phyloP scores from a whole-genome alignment of 345 rosid genomes.

The Citrus australasica region DNA sequence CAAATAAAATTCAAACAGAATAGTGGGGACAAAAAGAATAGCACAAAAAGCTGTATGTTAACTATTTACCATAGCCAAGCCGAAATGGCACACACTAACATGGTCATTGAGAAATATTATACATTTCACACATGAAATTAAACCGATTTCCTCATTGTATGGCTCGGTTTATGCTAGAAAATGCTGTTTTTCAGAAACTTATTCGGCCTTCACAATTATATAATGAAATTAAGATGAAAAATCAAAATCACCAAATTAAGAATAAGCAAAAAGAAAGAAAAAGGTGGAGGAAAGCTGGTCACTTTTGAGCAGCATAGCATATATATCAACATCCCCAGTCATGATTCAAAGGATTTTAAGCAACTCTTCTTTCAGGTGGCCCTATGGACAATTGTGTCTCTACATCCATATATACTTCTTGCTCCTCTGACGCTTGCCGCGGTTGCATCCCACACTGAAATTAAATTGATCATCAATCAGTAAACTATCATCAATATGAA shows the following conservation, averaged over 20 bases:
- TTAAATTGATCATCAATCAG: neutral
- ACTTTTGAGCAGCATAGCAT: neutral
- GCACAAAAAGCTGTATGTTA: neutral
- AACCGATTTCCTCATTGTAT: neutral
- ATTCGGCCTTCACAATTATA: neutral
- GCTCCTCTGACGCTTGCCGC: neutral
- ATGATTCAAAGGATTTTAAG: neutral
- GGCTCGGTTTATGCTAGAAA: neutral
- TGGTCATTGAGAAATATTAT: neutral
- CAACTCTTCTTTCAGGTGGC: conserved; percentile 42
- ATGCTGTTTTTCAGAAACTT: neutral
- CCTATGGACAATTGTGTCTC: conserved; percentile 80
- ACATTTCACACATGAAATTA: neutral
- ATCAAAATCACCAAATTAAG: neutral
- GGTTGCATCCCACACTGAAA: conserved; percentile 37
- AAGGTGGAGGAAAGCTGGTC: neutral
- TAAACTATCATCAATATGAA: neutral
- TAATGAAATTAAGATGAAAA: neutral
- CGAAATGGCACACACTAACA: neutral
- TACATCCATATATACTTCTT: conserved; percentile 46
- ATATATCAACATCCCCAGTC: neutral
- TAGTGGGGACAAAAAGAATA: no score
- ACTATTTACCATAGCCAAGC: neutral
- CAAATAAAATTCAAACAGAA: no score
- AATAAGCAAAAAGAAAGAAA: no score